These are phyloP conservation scores for Amanita polypyramis DNA, from an alignment of 768 basidiomycete species.

Conservation along the genomic window DNA sequence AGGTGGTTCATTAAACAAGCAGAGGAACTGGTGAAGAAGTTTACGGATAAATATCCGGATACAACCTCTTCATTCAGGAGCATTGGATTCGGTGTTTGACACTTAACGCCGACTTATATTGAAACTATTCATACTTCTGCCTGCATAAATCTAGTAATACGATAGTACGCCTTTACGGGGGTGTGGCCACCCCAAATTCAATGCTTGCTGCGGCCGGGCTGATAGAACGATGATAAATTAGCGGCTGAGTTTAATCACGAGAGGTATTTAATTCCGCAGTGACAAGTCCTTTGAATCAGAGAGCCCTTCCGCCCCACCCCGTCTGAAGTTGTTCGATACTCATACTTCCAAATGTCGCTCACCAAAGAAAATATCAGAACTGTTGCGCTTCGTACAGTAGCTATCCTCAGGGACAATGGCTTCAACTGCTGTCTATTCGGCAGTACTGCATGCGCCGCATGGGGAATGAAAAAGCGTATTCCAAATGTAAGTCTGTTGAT, in stretches of 20 bases:
- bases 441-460: conserved; percentile 9
- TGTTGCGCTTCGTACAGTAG: conserved; percentile 17
- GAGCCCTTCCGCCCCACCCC: too few species aligned
- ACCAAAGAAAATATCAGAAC: conserved; percentile 15
- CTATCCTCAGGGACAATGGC: conserved; percentile 9
- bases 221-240: neutral
- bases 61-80: neutral
- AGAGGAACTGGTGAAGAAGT: neutral
- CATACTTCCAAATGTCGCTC: neutral
- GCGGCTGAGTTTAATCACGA: neutral
- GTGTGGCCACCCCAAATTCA: neutral
- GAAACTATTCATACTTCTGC: too few species aligned
- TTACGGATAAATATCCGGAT: neutral
- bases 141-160: too few species aligned
- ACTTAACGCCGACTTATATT: neutral
- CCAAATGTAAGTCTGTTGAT: conserved; percentile 8
- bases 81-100: neutral
- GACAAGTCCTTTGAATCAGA: too few species aligned
- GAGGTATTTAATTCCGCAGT: neutral
- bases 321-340: neutral
- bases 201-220: neutral
- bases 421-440: conserved; percentile 10
- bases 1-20: neutral
- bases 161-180: too few species aligned
- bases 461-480: conserved; percentile 12